These are phyloP conservation scores for Sporobolus alterniflorus DNA, from an alignment of 202 grass and related monocot genomes.

Conservation along the genomic window DNA sequence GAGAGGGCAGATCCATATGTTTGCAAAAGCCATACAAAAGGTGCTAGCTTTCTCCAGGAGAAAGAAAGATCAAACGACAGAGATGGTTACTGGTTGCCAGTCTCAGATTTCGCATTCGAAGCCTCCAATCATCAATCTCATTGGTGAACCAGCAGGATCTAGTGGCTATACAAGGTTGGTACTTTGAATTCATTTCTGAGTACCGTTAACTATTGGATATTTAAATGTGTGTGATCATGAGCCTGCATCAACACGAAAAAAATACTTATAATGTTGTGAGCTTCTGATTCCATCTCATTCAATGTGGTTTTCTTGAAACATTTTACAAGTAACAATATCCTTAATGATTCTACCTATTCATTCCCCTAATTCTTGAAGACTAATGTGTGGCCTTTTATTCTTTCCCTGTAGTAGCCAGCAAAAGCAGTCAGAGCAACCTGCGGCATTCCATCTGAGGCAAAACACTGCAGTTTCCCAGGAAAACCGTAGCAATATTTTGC, in stretches of 20 bases:
- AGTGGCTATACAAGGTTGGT: constrained; percentile 27
- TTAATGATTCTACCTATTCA: not conserved
- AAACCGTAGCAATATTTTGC: not conserved
- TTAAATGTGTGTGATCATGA: not conserved
- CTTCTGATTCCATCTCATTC: not conserved
- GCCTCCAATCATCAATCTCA: constrained; percentile 5
- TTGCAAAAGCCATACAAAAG: not conserved
- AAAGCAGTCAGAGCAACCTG: constrained; percentile 10
- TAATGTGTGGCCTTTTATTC: not conserved
- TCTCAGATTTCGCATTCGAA: not conserved
- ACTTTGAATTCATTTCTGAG: not conserved
- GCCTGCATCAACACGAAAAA: not conserved
- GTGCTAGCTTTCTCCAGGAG: not conserved
- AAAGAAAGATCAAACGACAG: not conserved
- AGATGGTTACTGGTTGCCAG: not conserved
- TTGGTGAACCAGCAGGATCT: not conserved
- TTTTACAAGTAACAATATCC: not conserved
- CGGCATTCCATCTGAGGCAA: not conserved
- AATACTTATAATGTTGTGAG: not conserved
- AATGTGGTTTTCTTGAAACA: not conserved
- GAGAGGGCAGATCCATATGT: not conserved
- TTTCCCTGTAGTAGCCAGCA: constrained; percentile 15
- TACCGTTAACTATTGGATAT: not conserved
- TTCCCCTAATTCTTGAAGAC: not conserved
- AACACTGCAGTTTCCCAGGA: not conserved